phyloP scores from a whole-genome alignment of 2,329 filamentous ascomycete genomes.

The Phyllosticta citriasiana region DNA sequence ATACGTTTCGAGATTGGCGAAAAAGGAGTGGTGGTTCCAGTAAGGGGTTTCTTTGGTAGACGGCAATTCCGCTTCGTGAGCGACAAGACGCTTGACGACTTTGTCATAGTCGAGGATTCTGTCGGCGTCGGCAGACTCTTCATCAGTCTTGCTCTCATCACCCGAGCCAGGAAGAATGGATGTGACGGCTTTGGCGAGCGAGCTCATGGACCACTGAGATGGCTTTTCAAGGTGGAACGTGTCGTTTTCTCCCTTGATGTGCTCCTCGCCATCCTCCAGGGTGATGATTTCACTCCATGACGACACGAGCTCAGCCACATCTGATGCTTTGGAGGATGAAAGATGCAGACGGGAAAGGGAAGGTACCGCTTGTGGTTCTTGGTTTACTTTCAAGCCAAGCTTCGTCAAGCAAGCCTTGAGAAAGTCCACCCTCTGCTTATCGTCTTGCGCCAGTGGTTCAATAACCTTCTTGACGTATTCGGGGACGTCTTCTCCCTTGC shows the following conservation, averaged over 20 bases:
- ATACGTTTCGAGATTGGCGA: conserved; percentile 58
- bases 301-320: conserved; percentile 58
- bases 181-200: conserved; percentile 19
- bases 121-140: conserved; percentile 31
- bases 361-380: conserved; percentile 59
- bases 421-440: conserved; percentile 61
- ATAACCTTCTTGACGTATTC: conserved; percentile 62
- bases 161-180: conserved; percentile 11
- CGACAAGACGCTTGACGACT: conserved; percentile 61
- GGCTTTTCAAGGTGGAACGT: conserved; percentile 68
- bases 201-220: conserved; percentile 16
- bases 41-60: conserved; percentile 64
- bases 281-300: conserved; percentile 57
- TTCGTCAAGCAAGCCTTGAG: conserved; percentile 70
- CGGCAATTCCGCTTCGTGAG: conserved; percentile 61
- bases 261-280: conserved; percentile 56
- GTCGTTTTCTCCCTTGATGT: conserved; percentile 72
- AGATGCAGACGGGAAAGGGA: conserved; percentile 76
- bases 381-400: conserved; percentile 68
- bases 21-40: conserved; percentile 79
- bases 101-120: conserved; percentile 65
- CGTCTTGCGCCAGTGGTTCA: conserved; percentile 55
- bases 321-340: conserved; percentile 55
- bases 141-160: conserved; percentile 23
- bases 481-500: conserved; percentile 54